Base-by-base conservation (phyloP, 2,329 filamentous ascomycete species). In the Grosmannia clavigera region DNA sequence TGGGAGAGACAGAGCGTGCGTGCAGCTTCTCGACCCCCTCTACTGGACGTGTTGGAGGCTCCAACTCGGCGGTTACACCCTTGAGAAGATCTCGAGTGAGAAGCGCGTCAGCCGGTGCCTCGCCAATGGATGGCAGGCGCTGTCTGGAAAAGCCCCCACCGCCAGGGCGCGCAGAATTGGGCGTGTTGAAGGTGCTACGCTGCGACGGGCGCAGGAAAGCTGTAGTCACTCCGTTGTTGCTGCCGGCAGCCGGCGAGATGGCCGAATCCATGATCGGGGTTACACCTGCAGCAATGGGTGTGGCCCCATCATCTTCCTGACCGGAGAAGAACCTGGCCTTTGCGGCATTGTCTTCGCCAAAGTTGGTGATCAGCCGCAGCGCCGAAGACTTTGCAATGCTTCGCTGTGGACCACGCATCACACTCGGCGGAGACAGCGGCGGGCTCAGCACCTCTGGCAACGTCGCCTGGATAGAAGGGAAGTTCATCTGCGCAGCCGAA, bases 311-410 rank as follows among this genome's bases (percentile, higher is more conserved):
- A 46, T 78, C 63, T 57, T 85, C 82, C 6, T 71, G 74, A 48
- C 75, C 70, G 0, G 76, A 74, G 65, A 85, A 83, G 73, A 89
- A 84, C 71, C 83, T 84, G 58, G 85, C 82, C 63, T 86, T 85
- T 12, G 53, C 38, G 27, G 77, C 75, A 5, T 74, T 74, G 54
- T 78, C 77, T 55, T 85, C 82, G 9, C 84, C 87, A 67, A 99
- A 97, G 0, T 88, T 86, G 0, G 94, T 97, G 67, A 97, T 95
- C 2, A 97, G 81, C 71, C 95, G 96, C 62, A 97, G 76, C 0
- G 92, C 84, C 11, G 90, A 89, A 33, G 87, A 86, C 74, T 95
- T 95, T 14, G 86, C 84, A 58, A 90, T 83, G 73, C 80, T 81
- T 64, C 81, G 75, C 69, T 82, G 78, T 58, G 82, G 81, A 2